These are phyloP conservation scores for Plasmodium cynomolgi DNA, from an alignment of 169 alveolate genomes.

Conservation along the genomic window DNA sequence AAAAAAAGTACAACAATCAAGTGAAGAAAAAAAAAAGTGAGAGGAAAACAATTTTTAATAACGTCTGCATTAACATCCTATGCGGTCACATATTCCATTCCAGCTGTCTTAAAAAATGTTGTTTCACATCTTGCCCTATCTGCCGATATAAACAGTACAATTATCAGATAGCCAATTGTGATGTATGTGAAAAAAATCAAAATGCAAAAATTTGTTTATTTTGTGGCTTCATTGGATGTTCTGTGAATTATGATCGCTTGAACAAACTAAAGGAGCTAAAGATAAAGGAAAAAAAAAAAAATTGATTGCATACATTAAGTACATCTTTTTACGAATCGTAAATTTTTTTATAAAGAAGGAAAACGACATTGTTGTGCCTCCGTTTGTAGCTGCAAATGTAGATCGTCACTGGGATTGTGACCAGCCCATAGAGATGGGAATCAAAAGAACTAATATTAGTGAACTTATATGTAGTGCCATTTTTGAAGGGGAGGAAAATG, in stretches of 20 bases:
- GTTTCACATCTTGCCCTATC: constrained; percentile 63
- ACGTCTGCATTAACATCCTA: constrained; percentile 44
- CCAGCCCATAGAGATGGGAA: not conserved
- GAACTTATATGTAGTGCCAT: not conserved
- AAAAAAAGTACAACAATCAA: constrained; percentile 17
- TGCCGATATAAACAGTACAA: constrained; percentile 67
- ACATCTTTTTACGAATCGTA: constrained; percentile 9
- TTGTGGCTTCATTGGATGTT: constrained; percentile 66
- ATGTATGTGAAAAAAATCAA: constrained; percentile 40
- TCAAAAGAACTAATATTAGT: not conserved
- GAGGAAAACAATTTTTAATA: constrained; percentile 21
- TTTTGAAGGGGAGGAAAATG: not conserved
- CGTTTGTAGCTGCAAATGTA: not conserved
- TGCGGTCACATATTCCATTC: constrained; percentile 71
- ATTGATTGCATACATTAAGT: not conserved
- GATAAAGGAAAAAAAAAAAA: constrained; percentile 29
- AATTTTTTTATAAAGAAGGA: not conserved
- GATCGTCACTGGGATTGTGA: not conserved
- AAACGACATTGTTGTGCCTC: not conserved
- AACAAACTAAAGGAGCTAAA: constrained; percentile 16
- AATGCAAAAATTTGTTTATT: constrained; percentile 52
- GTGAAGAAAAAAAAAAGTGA: constrained; percentile 22
- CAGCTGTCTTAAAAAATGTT: constrained; percentile 52
- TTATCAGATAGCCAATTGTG: constrained; percentile 69
- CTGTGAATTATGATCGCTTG: constrained; percentile 43